Evolutionary conservation across 768 basidiomycete species (phyloP), one percentile per base, ranked within the genome.

Genomic region (Cytidiella melzeri): DNA sequence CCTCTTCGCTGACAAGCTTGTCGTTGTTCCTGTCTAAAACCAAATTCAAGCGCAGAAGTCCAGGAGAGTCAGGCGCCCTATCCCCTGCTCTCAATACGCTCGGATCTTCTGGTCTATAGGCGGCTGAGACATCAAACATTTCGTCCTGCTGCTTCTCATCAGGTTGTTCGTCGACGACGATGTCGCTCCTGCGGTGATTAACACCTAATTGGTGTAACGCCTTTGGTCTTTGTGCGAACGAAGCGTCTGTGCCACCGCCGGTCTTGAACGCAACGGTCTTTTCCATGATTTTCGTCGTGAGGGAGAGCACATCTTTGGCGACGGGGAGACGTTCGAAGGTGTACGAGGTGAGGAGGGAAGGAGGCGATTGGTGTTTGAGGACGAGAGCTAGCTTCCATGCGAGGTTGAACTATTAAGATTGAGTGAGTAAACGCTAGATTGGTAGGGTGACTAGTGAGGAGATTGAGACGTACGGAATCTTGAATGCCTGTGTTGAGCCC

Each of bases 111-210:
- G 44, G 3, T 23, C 44, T 36, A 36, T 36, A 10, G n/a, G 10
- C n/a, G n/a, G 34, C 10, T 36, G 34, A 36, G 11, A 36, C 34
- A 36, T 36, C 10, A 36, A 10, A 36, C n/a, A n/a, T 36, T 36
- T 10, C 34, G n/a, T 10, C n/a, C 11, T n/a, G 11, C 34, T 36
- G 10, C 34, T 21, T 12, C 23, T n/a, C 36, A 26, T 15, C 46
- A 7, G 36, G 37, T 1, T 40, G 52, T 25, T 59, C 70, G 46
- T 78, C 76, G 7, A 73, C 19, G 0, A 78, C 63, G 19, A 77
- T 67, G 0, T 70, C 49, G 55, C 77, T 78, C 59, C 70, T 67
- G 7, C 78, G 67, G 53, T 73, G 79, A 57, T 79, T 79, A 42
- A 78, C 63, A 7, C 73, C 75, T 24, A 77, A 68, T 60, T 74